Evolutionary conservation across 2,329 filamentous ascomycete genomes (phyloP).

Genomic region (Phialophora tarda): DNA sequence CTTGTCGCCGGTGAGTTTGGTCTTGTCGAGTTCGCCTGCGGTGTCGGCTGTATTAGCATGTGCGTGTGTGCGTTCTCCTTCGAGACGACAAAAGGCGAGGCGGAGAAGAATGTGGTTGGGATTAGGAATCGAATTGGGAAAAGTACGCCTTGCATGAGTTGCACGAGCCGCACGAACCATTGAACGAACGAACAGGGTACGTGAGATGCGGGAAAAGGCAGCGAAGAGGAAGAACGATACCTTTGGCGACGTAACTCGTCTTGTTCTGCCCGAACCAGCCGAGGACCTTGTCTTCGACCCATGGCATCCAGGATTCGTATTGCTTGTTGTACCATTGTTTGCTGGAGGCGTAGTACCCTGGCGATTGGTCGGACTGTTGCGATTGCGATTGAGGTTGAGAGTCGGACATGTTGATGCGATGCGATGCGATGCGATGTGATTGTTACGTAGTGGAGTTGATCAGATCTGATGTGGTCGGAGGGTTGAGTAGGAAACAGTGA

Average conservation of each 20-base stretch:
- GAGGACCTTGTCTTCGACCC: slow-evolving; percentile 75
- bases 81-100: too few species aligned
- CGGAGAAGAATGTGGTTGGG: not conserved
- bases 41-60: not conserved
- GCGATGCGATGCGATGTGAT: not conserved
- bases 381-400: not conserved
- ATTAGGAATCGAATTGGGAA: not conserved
- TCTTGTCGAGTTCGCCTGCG: slow-evolving; percentile 69
- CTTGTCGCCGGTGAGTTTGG: slow-evolving; percentile 70
- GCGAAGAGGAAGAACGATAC: slow-evolving; percentile 52
- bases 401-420: slow-evolving; percentile 4
- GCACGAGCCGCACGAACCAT: too few species aligned
- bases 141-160: not conserved
- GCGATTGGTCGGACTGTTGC: not conserved
- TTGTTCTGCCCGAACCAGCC: slow-evolving; percentile 79
- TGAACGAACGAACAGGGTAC: too few species aligned
- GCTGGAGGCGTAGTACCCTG: slow-evolving; percentile 56
- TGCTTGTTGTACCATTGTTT: slow-evolving; percentile 71
- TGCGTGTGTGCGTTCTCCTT: too few species aligned
- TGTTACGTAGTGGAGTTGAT: not conserved
- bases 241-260: slow-evolving; percentile 71
- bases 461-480: not conserved
- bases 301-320: slow-evolving; percentile 77
- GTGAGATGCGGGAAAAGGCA: too few species aligned
- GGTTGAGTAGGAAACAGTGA: not conserved